Percentiles rank a stretch among this genome's conserved stretches.
phyloP scores from a whole-genome alignment of 106 monocot genomes.

The Platanthera guangdongensis region DNA sequence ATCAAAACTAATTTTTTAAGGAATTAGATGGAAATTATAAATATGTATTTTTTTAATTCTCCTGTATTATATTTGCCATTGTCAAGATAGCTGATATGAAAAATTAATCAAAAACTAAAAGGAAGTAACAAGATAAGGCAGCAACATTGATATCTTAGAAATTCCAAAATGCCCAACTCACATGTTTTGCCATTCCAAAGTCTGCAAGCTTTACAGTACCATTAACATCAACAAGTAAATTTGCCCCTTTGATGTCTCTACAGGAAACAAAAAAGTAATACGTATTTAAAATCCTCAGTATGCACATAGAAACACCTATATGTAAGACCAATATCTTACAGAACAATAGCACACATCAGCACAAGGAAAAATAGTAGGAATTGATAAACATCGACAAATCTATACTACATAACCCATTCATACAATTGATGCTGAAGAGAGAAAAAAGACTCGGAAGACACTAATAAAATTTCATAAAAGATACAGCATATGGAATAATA shows the following conservation, averaged over 20 bases:
- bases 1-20: neutral
- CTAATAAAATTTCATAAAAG: neutral
- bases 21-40: neutral
- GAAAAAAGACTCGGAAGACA: neutral
- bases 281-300: neutral
- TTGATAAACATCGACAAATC: neutral
- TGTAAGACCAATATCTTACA: neutral
- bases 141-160: neutral
- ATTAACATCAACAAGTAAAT: conserved; percentile 74
- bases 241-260: conserved; percentile 96
- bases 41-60: neutral
- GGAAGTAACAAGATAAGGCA: neutral
- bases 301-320: neutral
- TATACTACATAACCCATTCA: neutral
- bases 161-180: conserved; percentile 28
- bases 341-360: neutral
- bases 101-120: neutral
- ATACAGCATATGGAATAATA: neutral
- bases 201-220: conserved; percentile 92
- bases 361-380: neutral
- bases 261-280: conserved; percentile 11
- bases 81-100: neutral
- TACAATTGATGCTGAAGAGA: neutral
- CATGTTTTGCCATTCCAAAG: conserved; percentile 97
- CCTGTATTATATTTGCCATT: neutral